Evolutionary conservation across 2,329 filamentous ascomycete species (phyloP).

Genomic region (Cladorrhinum sp.): DNA sequence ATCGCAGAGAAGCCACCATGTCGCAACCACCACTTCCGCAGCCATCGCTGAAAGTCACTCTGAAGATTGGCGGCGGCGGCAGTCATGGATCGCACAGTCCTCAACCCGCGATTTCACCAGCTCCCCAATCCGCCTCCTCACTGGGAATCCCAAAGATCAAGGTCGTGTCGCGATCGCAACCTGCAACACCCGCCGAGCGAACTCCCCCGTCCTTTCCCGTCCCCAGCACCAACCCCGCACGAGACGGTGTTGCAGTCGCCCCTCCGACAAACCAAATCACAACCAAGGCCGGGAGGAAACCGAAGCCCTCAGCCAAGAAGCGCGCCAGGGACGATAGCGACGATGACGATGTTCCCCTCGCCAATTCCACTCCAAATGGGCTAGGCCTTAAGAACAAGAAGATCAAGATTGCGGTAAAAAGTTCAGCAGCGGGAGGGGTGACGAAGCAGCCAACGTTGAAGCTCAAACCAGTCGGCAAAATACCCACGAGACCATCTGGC

Average conservation of each 20-base stretch:
- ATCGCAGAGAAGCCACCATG: neutral
- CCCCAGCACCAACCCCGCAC: neutral
- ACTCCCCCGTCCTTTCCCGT: constrained; percentile 14
- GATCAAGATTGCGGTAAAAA: constrained; percentile 50
- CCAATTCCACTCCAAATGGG: constrained; percentile 26
- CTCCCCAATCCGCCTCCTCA: constrained; percentile 23
- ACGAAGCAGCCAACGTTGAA: constrained; percentile 42
- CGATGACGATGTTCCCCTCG: constrained; percentile 39
- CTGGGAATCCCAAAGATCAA: constrained; percentile 27
- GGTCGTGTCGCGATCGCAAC: constrained; percentile 25
- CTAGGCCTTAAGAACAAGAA: constrained; percentile 43
- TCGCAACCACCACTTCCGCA: neutral
- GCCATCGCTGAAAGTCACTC: neutral
- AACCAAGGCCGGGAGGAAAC: constrained; percentile 58
- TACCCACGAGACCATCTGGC: constrained; percentile 67
- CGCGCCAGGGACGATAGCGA: constrained; percentile 54
- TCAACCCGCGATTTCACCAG: constrained; percentile 19
- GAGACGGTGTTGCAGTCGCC: constrained; percentile 16
- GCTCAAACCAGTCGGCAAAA: constrained; percentile 52
- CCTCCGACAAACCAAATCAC: constrained; percentile 34
- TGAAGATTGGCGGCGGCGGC: neutral
- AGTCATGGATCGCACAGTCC: neutral
- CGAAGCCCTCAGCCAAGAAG: constrained; percentile 63
- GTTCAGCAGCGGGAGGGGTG: constrained; percentile 29
- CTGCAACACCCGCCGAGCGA: constrained; percentile 26